Base-by-base conservation (phyloP, 176 grass and related monocot species). In the Zizania latifolia region DNA sequence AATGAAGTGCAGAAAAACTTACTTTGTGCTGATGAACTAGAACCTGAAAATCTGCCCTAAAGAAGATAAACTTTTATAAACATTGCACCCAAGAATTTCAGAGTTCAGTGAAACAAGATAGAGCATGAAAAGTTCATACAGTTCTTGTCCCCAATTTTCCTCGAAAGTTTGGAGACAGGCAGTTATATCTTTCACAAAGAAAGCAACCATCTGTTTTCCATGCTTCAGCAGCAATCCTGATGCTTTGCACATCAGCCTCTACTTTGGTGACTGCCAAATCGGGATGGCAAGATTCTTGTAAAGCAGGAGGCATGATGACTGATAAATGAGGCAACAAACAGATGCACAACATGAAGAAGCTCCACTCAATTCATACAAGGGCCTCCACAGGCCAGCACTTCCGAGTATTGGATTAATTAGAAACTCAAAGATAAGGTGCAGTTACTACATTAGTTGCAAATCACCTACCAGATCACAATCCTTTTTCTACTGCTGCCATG, bases 381-480 rank as follows among this genome's bases (percentile, higher is more conserved):
- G 19, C n/a, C 65, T 71, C 65, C 40, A 71, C 22, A 35, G 16
- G 54, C 50, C 9, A 28, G 37, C 62, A 59, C 46, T 45, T 75
- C 27, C 11, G 31, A 70, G 53, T 63, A 70, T 63, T 24, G 11
- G 26, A 71, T 62, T 84, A 43, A 71, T 62, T 84, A 43, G 33
- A 78, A 51, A 55, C 43, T 84, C 55, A 45, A 22, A 37, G 65
- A 64, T 70, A 70, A 31, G 14, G 57, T 57, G 44, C 28, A n/a
- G 43, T 64, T 43, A 63, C 78, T 75, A 76, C 65, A 76, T 71
- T 68, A 81, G 84, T 77, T 28, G 34, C 71, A 44, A 77, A 76
- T 70, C 35, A 44, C 56, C 64, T 81, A 62, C 36, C 43, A 70
- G 70, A 81, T 81, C 78, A 77, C 78, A 86, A 82, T 82, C 57